Base-by-base conservation (phyloP, 768 basidiomycete species). In the Cytidiella melzeri region DNA sequence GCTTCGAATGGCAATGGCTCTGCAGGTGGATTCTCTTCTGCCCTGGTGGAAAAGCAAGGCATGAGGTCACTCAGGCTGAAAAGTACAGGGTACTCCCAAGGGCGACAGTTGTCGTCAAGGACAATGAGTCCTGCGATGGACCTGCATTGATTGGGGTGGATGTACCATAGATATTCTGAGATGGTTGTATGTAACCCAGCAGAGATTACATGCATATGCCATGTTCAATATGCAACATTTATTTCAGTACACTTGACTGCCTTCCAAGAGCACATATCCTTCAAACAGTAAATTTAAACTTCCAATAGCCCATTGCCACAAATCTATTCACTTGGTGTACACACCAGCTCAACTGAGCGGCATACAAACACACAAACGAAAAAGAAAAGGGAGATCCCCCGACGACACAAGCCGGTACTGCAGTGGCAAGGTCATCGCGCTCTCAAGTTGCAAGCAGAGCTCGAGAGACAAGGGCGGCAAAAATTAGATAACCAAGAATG, bases 401-500 rank as follows among this genome's bases (percentile, higher is more conserved):
- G 60, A 61, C 59, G 55, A 58, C 60, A 47, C 59, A 60, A 60
- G 58, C 59, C 60, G 48, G 37, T 61, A 61, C 52, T 61, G 60
- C 56, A 61, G 51, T 54, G 47, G 58, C 60, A 57, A 59, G 60
- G 60, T 60, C 60, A 61, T 61, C 60, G 51, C 48, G 56, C 48
- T 56, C 47, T 42, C 58, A 51, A 50, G 55, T 59, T 61, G 59
- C 58, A 59, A 61, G 58, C 59, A 59, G 59, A 61, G 59, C 57
- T 50, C 57, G 54, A 52, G 41, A 49, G 28, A 43, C 53, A 57
- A 55, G 50, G 51, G 56, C 54, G 54, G 51, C 56, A 57, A 57
- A 57, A 55, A 55, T 57, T 50, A 55, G 50, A 57, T 51, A 54
- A 53, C 52, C 52, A 65, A 64, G 48, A 65, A 65, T 65, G 64